phyloP scores from a whole-genome alignment of 345 rosid species.

The Eucalyptus tenuipes region DNA sequence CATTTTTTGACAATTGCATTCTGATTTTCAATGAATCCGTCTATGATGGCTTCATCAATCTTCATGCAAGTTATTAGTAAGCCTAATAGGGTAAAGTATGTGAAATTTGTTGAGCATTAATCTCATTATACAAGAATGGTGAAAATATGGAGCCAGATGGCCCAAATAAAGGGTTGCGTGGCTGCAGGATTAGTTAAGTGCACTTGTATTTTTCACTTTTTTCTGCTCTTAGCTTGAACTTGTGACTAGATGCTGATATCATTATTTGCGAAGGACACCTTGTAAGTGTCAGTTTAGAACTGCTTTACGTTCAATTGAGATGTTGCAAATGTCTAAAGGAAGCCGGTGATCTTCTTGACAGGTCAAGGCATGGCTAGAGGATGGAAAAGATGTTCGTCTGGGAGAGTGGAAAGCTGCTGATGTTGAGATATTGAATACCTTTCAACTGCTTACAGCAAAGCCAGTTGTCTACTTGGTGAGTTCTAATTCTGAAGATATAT shows the following conservation, averaged over 20 bases:
- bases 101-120: not conserved
- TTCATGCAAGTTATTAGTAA: not conserved
- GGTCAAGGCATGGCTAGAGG: conserved; percentile 82
- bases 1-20: not conserved
- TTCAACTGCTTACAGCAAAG: conserved; percentile 94
- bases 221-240: not conserved
- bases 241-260: not conserved
- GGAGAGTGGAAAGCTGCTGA: conserved; percentile 99
- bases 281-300: not conserved
- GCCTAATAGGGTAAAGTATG: not conserved
- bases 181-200: not conserved
- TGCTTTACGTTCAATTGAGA: not conserved
- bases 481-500: not conserved
- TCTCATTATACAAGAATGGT: not conserved
- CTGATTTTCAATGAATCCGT: not conserved
- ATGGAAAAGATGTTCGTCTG: conserved; percentile 77
- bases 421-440: conserved; percentile 81
- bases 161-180: not conserved
- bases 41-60: not conserved
- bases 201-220: not conserved
- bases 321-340: not conserved
- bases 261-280: not conserved
- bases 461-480: conserved; percentile 94
- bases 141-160: not conserved
- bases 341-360: conserved; percentile 1